A percentile compares a stretch with the other conserved stretches of the same genome.
These are phyloP conservation scores for Furcasterigmium furcatum DNA, from an alignment of 2,329 filamentous ascomycete genomes.

Conservation along the genomic window DNA sequence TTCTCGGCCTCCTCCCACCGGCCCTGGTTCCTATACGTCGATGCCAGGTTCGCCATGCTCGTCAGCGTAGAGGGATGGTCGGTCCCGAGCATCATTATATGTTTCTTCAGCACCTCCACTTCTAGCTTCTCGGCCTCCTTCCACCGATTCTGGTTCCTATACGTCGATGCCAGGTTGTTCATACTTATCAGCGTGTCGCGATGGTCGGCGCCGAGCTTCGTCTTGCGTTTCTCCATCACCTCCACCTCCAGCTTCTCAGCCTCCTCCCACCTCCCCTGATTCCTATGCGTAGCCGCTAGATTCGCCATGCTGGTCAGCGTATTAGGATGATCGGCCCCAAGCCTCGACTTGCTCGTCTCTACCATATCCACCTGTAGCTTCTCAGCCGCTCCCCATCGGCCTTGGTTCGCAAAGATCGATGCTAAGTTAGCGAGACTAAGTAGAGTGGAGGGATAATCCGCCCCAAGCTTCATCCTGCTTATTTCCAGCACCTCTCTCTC, in stretches of 20 bases:
- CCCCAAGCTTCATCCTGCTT: too few relatives aligned
- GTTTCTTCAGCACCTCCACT: constrained; percentile 7
- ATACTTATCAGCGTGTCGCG: constrained; percentile 2
- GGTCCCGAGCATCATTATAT: background rate
- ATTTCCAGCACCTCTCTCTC: too few relatives aligned
- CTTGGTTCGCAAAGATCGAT: too few relatives aligned
- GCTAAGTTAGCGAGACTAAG: too few relatives aligned
- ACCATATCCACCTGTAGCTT: constrained; percentile 8
- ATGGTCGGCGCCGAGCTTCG: constrained; percentile 4
- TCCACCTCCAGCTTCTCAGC: constrained; percentile 8
- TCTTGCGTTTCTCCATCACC: constrained; percentile 5
- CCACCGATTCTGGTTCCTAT: too few relatives aligned
- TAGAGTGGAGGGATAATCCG: too few relatives aligned
- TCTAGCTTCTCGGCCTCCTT: too few relatives aligned
- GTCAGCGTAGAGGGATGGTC: too few relatives aligned
- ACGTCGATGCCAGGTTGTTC: background rate
- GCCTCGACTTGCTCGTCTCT: constrained; percentile 4
- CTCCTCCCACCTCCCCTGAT: constrained; percentile 10
- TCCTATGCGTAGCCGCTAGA: constrained; percentile 6
- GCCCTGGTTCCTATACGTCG: too few relatives aligned
- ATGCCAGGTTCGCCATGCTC: too few relatives aligned
- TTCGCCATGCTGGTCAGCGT: constrained; percentile 9
- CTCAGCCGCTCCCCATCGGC: too few relatives aligned
- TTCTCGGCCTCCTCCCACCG: too few relatives aligned
- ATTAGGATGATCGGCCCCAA: constrained; percentile 5